phyloP scores from a whole-genome alignment of 495 filamentous ascomycete species.

The Aspergillus haitiensis region DNA sequence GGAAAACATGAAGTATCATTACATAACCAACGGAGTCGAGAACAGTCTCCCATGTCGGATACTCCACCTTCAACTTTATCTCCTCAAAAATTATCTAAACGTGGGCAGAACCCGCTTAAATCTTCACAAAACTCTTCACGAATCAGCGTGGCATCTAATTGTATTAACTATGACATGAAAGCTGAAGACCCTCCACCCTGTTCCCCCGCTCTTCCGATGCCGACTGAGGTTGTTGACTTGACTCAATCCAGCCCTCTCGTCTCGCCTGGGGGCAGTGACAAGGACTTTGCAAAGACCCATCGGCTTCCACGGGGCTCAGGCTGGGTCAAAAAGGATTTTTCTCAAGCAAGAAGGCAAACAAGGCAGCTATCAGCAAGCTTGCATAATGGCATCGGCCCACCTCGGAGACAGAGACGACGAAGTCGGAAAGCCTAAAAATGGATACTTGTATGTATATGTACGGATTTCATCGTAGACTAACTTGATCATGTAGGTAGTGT shows the following conservation, averaged over 20 bases:
- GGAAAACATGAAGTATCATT: constrained; percentile 13
- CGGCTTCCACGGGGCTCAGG: constrained; percentile 36
- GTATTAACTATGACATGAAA: background rate
- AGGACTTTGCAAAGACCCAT: constrained; percentile 33
- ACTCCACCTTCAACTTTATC: constrained; percentile 22
- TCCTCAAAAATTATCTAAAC: constrained; percentile 19
- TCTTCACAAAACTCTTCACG: constrained; percentile 11
- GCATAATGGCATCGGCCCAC: constrained; percentile 29
- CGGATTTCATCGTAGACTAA: constrained; percentile 5
- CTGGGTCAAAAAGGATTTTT: constrained; percentile 38
- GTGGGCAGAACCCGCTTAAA: background rate
- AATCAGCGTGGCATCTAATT: constrained; percentile 19
- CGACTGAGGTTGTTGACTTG: constrained; percentile 41
- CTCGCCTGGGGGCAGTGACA: constrained; percentile 31
- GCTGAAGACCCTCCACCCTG: background rate
- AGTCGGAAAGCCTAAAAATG: background rate
- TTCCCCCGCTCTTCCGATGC: constrained; percentile 27
- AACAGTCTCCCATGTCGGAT: constrained; percentile 4
- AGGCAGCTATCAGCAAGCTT: constrained; percentile 23
- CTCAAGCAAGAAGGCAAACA: constrained; percentile 20
- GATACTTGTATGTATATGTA: background rate
- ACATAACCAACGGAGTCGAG: constrained; percentile 13
- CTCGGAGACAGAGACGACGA: constrained; percentile 4
- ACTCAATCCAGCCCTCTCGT: constrained; percentile 42
- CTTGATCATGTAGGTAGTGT: background rate